Conservation (phyloP, 2,329 filamentous ascomycete genomes). For the Microdochium nivale region DNA sequence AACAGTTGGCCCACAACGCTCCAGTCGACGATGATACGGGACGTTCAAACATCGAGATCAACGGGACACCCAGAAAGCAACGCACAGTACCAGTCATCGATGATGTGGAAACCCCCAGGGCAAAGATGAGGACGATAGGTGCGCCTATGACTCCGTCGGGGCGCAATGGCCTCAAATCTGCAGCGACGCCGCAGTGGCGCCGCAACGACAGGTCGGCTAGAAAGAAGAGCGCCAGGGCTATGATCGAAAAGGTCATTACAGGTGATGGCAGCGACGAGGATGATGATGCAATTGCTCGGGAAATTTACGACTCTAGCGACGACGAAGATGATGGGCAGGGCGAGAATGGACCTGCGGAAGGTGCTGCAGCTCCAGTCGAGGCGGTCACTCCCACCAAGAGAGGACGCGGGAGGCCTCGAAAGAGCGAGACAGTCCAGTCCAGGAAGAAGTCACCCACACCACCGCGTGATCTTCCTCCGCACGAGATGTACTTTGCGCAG, state of each 20-base stretch:
- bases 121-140: not conserved
- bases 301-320: slow-evolving; percentile 55
- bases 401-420: slow-evolving; percentile 36
- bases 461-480: slow-evolving; percentile 71
- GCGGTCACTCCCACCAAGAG: slow-evolving; percentile 36
- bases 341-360: slow-evolving; percentile 9
- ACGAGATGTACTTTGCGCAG: slow-evolving; percentile 91
- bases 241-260: slow-evolving; percentile 64
- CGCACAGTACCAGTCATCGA: not conserved
- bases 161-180: not conserved
- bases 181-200: slow-evolving; percentile 51
- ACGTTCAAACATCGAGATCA: not conserved
- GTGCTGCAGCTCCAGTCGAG: slow-evolving; percentile 15
- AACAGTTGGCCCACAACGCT: not conserved
- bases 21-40: not conserved
- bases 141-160: not conserved
- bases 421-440: slow-evolving; percentile 17
- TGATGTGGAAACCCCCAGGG: not conserved
- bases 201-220: slow-evolving; percentile 77
- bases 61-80: not conserved
- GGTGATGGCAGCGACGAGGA: slow-evolving; percentile 62
- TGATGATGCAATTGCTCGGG: slow-evolving; percentile 57
- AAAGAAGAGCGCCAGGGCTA: slow-evolving; percentile 69
- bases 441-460: slow-evolving; percentile 68
- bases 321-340: slow-evolving; percentile 35